phyloP scores from a whole-genome alignment of 768 basidiomycete species.

The Coprinopsis marcescibilis region DNA sequence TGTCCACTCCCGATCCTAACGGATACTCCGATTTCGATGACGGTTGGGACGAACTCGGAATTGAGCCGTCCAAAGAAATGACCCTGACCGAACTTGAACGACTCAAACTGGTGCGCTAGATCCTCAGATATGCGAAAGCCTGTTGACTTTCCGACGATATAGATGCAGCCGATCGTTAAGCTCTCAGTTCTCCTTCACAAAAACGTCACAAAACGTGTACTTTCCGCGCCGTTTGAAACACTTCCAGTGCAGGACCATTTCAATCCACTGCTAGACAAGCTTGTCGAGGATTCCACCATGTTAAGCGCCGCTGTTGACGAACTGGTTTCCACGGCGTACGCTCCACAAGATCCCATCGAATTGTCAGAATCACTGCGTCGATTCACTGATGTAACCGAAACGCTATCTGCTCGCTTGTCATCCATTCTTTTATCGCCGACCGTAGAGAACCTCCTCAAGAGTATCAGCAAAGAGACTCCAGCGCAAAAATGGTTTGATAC shows the following conservation, averaged over 20 bases:
- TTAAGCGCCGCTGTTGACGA: slow-evolving; percentile 60
- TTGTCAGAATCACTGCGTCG: slow-evolving; percentile 34
- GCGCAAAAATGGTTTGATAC: slow-evolving; percentile 56
- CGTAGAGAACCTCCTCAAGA: slow-evolving; percentile 26
- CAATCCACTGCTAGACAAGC: slow-evolving; percentile 38
- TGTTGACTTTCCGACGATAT: slow-evolving; percentile 3
- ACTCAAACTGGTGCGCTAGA: slow-evolving; percentile 45
- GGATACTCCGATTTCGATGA: slow-evolving; percentile 33
- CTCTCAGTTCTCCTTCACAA: slow-evolving; percentile 58
- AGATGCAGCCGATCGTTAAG: slow-evolving; percentile 60
- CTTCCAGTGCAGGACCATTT: slow-evolving; percentile 14
- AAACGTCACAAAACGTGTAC: slow-evolving; percentile 47
- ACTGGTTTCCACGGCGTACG: slow-evolving; percentile 58
- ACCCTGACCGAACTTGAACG: slow-evolving; percentile 46
- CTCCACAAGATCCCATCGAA: slow-evolving; percentile 47
- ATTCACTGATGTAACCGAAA: slow-evolving; percentile 31
- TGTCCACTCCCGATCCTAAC: slow-evolving; percentile 38
- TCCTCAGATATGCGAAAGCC: not conserved
- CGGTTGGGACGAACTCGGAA: slow-evolving; percentile 63
- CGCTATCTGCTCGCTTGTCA: slow-evolving; percentile 28
- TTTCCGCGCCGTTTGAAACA: slow-evolving; percentile 24
- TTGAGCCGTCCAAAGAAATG: slow-evolving; percentile 42
- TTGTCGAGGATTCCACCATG: slow-evolving; percentile 44
- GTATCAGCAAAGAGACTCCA: slow-evolving; percentile 21
- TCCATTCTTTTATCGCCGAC: slow-evolving; percentile 18